phyloP scores from a whole-genome alignment of 208 protist species.

The Leishmania tropica region DNA sequence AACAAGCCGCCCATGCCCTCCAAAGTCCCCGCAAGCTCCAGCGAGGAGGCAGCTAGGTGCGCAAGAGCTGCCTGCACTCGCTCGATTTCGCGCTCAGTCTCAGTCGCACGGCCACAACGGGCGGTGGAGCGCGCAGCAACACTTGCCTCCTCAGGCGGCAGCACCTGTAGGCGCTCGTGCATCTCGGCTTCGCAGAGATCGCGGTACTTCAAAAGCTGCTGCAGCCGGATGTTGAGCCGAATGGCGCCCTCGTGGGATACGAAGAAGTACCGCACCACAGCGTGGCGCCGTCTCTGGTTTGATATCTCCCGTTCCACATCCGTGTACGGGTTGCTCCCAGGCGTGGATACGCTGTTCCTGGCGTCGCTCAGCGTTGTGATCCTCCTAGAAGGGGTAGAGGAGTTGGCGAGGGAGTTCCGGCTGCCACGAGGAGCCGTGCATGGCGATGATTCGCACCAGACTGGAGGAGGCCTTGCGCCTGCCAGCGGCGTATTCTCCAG shows the following conservation, averaged over 20 bases:
- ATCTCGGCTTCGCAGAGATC: slow-evolving; percentile 24
- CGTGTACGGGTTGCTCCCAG: slow-evolving; percentile 2
- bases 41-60: not conserved
- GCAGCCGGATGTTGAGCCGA: slow-evolving; percentile 22
- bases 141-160: slow-evolving; percentile 10
- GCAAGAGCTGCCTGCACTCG: slow-evolving; percentile 4
- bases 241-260: slow-evolving; percentile 29
- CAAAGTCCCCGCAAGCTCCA: not conserved
- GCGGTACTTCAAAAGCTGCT: slow-evolving; percentile 18
- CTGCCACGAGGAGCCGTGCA: not conserved
- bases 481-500: slow-evolving; percentile 17
- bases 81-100: slow-evolving; percentile 14
- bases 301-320: slow-evolving; percentile 15
- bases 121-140: not conserved
- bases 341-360: not conserved
- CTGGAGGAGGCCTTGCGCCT: slow-evolving; percentile 11
- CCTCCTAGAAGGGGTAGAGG: not conserved
- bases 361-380: not conserved
- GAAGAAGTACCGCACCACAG: slow-evolving; percentile 23
- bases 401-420: not conserved
- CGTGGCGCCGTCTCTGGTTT: slow-evolving; percentile 10
- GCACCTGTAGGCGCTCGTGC: slow-evolving; percentile 12
- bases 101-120: not conserved
- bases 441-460: slow-evolving; percentile 14
- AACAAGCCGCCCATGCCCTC: not conserved